Base-by-base conservation (phyloP, 2,329 filamentous ascomycete genomes). In the Kalmusia sp. region DNA sequence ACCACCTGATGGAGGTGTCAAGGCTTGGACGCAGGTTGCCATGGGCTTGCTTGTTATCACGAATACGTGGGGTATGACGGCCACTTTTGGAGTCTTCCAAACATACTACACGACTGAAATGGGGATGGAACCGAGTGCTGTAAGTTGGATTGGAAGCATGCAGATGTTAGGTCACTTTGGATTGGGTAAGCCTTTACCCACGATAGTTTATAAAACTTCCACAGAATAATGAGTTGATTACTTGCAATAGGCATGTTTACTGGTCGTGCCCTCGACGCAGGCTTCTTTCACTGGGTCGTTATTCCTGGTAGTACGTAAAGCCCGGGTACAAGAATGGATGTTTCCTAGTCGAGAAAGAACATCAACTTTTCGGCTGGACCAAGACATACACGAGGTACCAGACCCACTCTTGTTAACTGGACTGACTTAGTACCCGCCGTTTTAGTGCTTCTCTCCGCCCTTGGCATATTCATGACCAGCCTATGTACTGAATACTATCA, bases 201-300 rank as follows among this genome's bases (percentile, higher is more conserved):
- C 3, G 6, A n/a, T 19, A 7, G 8, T 37, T 19, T n/a, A 37
- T 37, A 6, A 7, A 15, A 34, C 19, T 11, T 8, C 14, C 7
- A 17, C n/a, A 37, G n/a, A 24, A 15, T 11, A 19, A 0, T 17
- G 19, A 21, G 25, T 38, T 48, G 19, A 53, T 21, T 39, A 4
- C 6, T 1, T 17, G 3, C 11, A 21, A 71, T 82, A 30, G 80
- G 80, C 30, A 80, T 80, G 22, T 77, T 82, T 46, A 79, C 79
- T 3, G 81, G 81, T 5, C 78, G 81, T 3, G 75, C 80, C 7
- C 79, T 80, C 0, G 81, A 84, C 64, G 80, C 79, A 1, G 81
- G 81, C 2, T 79, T 77, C 45, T 83, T 82, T 64, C 75, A 78
- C 54, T 71, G 73, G 55, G 74, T 73, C 0, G 61, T 81, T 28